Conservation (phyloP, 2,329 filamentous ascomycete species). For the Trematosphaeria pertusa region DNA sequence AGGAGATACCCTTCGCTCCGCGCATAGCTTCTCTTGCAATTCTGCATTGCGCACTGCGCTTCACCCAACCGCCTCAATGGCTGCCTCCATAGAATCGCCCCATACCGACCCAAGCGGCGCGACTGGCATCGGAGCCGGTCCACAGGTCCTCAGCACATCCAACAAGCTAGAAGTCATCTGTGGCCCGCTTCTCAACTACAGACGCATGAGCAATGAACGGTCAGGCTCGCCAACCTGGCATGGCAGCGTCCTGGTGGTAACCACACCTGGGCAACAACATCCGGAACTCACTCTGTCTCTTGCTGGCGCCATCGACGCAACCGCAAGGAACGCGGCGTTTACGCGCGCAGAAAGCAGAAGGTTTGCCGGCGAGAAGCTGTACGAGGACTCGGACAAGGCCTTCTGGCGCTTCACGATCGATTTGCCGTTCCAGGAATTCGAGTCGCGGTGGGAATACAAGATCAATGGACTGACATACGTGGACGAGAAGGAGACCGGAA, state of each 20-base stretch:
- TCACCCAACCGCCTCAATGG: conserved; percentile 8
- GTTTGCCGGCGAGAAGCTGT: conserved; percentile 62
- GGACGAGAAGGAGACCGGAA: conserved; percentile 51
- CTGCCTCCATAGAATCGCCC: conserved; percentile 8
- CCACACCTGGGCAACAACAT: conserved; percentile 71
- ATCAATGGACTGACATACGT: conserved; percentile 71
- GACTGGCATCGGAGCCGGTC: conserved; percentile 51
- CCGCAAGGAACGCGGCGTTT: conserved; percentile 31
- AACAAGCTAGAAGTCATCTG: conserved; percentile 65
- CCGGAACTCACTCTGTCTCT: conserved; percentile 65
- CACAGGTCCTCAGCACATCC: conserved; percentile 52
- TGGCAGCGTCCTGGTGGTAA: conserved; percentile 86
- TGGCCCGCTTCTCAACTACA: conserved; percentile 80
- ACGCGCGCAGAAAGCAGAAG: conserved; percentile 34
- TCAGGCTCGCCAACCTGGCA: conserved; percentile 67
- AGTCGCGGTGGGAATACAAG: conserved; percentile 80
- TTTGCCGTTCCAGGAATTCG: conserved; percentile 72
- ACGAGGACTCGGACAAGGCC: conserved; percentile 63
- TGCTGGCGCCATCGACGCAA: conserved; percentile 50
- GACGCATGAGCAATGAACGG: conserved; percentile 68
- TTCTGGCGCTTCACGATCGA: conserved; percentile 66
- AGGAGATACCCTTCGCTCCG: neutral
- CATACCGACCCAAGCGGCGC: conserved; percentile 33
- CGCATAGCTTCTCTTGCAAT: neutral
- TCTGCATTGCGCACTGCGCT: neutral